Conservation (phyloP, 371 early-diverging fungal genomes). For the Rhizopus arrhizus region DNA sequence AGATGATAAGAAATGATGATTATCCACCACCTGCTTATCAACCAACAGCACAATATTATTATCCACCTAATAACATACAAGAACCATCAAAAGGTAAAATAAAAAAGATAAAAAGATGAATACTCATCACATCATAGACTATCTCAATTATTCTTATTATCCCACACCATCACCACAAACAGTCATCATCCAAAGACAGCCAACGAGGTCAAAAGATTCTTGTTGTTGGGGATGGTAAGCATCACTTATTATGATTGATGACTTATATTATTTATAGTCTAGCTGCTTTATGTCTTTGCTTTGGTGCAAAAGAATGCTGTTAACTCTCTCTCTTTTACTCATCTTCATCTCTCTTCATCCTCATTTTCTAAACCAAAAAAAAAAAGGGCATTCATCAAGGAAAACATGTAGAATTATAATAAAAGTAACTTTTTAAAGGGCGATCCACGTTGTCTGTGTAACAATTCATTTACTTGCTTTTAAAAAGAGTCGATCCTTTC, state of each 20-base stretch:
- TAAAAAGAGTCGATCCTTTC: background rate
- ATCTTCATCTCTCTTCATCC: background rate
- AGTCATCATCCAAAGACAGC: constrained; percentile 33
- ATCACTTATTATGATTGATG: background rate
- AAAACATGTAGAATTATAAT: no score
- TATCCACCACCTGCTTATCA: constrained; percentile 15
- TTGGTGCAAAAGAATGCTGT: constrained; percentile 21
- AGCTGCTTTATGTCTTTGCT: constrained; percentile 15
- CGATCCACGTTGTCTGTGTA: constrained; percentile 4
- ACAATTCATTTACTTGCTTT: background rate
- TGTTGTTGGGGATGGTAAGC: constrained; percentile 46
- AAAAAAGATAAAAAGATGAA: background rate
- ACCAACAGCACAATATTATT: background rate
- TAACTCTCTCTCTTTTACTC: background rate
- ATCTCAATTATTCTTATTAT: constrained; percentile 22
- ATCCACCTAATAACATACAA: background rate
- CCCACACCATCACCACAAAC: constrained; percentile 42
- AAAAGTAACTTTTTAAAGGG: background rate
- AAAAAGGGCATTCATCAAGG: no score
- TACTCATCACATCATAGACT: background rate
- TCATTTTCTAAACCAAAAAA: no score
- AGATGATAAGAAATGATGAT: background rate
- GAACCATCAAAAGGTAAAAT: background rate
- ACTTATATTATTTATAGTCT: constrained; percentile 12
- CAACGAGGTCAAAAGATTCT: constrained; percentile 36